These are phyloP conservation scores for Arthonia radiata DNA, from an alignment of 495 filamentous ascomycete genomes.

Conservation along the genomic window DNA sequence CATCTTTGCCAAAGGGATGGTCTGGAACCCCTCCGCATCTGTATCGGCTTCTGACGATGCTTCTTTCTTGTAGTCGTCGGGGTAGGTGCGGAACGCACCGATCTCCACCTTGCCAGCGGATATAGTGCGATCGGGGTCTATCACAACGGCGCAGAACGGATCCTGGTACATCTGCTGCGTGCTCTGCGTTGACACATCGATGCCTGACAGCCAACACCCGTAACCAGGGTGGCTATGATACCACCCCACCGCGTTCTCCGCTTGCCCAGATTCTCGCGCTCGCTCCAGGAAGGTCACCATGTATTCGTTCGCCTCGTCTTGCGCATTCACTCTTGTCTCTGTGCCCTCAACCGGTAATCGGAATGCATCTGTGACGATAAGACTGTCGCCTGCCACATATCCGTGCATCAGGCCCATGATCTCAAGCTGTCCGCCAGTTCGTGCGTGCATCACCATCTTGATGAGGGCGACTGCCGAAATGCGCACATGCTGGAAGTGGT, in stretches of 20 bases:
- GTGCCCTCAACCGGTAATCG: slow-evolving; percentile 91
- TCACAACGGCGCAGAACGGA: slow-evolving; percentile 87
- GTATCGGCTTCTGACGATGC: slow-evolving; percentile 19
- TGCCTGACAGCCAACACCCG: slow-evolving; percentile 92
- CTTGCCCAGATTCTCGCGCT: slow-evolving; percentile 43
- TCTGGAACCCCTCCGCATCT: slow-evolving; percentile 30
- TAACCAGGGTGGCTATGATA: slow-evolving; percentile 97
- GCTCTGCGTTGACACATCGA: slow-evolving; percentile 73
- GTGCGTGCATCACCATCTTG: slow-evolving; percentile 99
- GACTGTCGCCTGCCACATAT: slow-evolving; percentile 56
- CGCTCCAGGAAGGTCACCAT: slow-evolving; percentile 63
- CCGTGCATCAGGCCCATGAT: slow-evolving; percentile 99
- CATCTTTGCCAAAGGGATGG: slow-evolving; percentile 73
- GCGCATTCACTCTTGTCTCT: slow-evolving; percentile 90
- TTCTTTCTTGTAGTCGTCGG: slow-evolving; percentile 37
- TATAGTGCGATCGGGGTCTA: slow-evolving; percentile 92
- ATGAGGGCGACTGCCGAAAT: slow-evolving; percentile 83
- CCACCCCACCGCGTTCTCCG: slow-evolving; percentile 91
- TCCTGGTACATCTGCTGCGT: slow-evolving; percentile 63
- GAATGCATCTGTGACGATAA: slow-evolving; percentile 88
- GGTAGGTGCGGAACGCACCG: slow-evolving; percentile 83
- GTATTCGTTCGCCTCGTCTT: slow-evolving; percentile 88
- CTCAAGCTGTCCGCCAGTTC: slow-evolving; percentile 73
- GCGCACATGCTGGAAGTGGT: slow-evolving; percentile 81
- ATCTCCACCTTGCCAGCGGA: slow-evolving; percentile 92